phyloP scores from a whole-genome alignment of 441 rosid genomes.

The Syzygium malaccense region DNA sequence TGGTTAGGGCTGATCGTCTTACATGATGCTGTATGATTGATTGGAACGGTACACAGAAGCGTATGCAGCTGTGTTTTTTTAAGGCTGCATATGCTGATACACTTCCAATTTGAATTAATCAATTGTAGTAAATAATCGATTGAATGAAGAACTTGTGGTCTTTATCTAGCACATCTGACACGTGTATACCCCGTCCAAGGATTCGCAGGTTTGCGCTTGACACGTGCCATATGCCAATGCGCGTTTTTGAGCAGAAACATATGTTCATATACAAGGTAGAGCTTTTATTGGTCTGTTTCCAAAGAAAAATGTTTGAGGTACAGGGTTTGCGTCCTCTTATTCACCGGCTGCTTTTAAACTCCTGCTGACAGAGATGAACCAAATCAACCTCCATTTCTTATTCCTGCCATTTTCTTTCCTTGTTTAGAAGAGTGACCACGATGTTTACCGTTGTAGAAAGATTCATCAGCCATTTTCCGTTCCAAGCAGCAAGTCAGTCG shows the following conservation, averaged over 20 bases:
- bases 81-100: slow-evolving; percentile 4
- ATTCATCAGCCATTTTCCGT: not conserved
- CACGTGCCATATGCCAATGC: not conserved
- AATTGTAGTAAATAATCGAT: not conserved
- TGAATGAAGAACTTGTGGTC: not conserved
- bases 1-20: no score
- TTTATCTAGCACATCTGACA: not conserved
- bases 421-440: not conserved
- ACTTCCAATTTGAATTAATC: not conserved
- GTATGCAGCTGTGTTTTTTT: slow-evolving; percentile 30
- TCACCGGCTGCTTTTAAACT: not conserved
- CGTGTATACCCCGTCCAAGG: not conserved
- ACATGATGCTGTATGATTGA: not conserved
- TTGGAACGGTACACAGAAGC: not conserved
- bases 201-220: not conserved
- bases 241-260: not conserved
- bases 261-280: not conserved
- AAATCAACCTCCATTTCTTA: not conserved
- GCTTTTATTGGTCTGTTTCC: not conserved
- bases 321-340: not conserved
- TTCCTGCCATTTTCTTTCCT: not conserved
- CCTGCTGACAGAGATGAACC: not conserved
- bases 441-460: not conserved
- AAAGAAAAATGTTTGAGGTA: not conserved
- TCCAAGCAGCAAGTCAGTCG: not conserved